Percentiles rank a stretch among this genome's conserved stretches.
Conservation (phyloP, 2,329 filamentous ascomycete species). For the Colletotrichum cordylinicola region DNA sequence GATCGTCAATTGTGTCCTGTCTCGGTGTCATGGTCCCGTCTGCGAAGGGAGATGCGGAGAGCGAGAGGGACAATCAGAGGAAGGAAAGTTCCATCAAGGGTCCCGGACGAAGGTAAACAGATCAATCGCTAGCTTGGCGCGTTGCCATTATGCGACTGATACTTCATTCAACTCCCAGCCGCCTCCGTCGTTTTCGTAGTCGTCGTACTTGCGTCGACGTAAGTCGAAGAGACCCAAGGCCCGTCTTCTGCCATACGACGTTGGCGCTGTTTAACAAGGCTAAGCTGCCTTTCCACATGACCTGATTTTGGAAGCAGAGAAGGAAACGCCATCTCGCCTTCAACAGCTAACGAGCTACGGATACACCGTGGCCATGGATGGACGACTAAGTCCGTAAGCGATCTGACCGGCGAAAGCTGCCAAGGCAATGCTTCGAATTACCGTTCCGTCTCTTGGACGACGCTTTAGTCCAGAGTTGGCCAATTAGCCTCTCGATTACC, state of each 20-base stretch:
- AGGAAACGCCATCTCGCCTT: background rate
- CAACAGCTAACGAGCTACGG: background rate
- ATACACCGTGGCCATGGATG: background rate
- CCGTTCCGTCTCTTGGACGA: background rate
- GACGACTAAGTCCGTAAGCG: constrained; percentile 12
- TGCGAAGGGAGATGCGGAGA: background rate
- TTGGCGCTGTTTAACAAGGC: background rate
- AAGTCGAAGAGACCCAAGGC: background rate
- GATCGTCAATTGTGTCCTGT: background rate
- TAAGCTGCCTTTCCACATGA: background rate
- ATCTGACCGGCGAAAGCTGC: background rate
- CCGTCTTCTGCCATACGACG: background rate
- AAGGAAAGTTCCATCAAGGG: background rate
- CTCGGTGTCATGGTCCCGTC: background rate
- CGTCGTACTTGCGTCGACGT: background rate
- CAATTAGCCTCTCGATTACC: background rate
- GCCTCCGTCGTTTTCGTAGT: background rate
- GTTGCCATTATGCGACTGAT: background rate
- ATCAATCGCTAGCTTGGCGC: background rate
- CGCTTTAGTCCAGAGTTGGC: background rate
- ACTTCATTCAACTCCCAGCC: background rate
- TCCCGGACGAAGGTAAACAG: background rate
- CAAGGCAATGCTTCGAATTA: background rate
- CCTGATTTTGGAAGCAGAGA: background rate
- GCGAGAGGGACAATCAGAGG: background rate